These are phyloP conservation scores for Arxiozyma telluris DNA, from an alignment of 1,139 yeast species.

Conservation along the genomic window DNA sequence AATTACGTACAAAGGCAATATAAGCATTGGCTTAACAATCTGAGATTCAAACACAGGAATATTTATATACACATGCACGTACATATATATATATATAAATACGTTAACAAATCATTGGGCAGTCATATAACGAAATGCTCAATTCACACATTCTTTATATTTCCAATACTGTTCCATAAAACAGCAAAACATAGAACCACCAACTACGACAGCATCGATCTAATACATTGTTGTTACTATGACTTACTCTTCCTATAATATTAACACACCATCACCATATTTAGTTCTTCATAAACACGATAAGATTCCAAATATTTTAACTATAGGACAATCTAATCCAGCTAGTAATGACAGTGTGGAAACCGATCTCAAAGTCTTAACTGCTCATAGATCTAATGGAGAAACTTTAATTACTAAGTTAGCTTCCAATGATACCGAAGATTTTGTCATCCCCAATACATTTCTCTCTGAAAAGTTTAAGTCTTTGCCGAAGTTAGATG, in stretches of 20 bases:
- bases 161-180: not conserved
- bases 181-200: not conserved
- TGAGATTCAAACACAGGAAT: not conserved
- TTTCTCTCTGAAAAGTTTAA: conserved; percentile 42
- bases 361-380: conserved; percentile 76
- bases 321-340: conserved; percentile 56
- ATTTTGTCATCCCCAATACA: conserved; percentile 27
- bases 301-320: conserved; percentile 37
- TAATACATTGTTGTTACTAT: not conserved
- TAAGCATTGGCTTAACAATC: not conserved
- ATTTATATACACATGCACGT: not conserved
- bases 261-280: conserved; percentile 6
- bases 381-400: conserved; percentile 59
- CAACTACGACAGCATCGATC: not conserved
- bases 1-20: not conserved
- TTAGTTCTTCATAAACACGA: conserved; percentile 1
- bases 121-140: not conserved
- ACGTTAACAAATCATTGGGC: not conserved
- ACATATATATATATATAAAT: not conserved
- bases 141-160: not conserved
- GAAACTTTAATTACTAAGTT: conserved; percentile 1
- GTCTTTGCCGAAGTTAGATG: conserved; percentile 54
- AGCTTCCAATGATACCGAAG: not conserved
- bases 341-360: conserved; percentile 62
- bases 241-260: not conserved